phyloP scores from a whole-genome alignment of 805 yeast genomes.

The Kregervanrija fluxuum region DNA sequence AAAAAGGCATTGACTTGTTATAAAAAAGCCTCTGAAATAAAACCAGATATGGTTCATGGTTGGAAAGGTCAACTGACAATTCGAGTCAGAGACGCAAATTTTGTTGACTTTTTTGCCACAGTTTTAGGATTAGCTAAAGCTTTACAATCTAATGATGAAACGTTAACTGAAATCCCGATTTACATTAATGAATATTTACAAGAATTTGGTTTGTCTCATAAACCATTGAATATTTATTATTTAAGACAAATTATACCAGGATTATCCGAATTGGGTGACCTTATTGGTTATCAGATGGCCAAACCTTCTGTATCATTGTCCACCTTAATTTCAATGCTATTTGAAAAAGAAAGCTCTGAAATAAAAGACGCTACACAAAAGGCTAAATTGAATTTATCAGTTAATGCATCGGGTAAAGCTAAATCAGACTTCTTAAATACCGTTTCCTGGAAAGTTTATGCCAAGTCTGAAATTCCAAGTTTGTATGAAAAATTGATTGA shows the following conservation, averaged over 20 bases:
- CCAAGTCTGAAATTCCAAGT: slow-evolving; percentile 42
- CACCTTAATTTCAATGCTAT: slow-evolving; percentile 35
- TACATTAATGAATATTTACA: slow-evolving; percentile 42
- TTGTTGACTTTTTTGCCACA: slow-evolving; percentile 38
- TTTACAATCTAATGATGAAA: slow-evolving; percentile 34
- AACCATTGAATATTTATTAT: slow-evolving; percentile 36
- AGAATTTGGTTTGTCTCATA: slow-evolving; percentile 7
- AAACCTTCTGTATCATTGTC: slow-evolving; percentile 38
- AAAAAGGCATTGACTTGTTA: slow-evolving; percentile 38
- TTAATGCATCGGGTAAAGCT: slow-evolving; percentile 34
- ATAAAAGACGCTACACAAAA: slow-evolving; percentile 37
- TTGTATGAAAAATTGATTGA: slow-evolving; percentile 54
- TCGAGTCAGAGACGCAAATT: slow-evolving; percentile 31
- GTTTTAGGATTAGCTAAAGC: slow-evolving; percentile 38
- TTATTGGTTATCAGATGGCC: slow-evolving; percentile 41
- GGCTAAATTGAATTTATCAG: slow-evolving; percentile 43
- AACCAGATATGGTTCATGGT: slow-evolving; percentile 49
- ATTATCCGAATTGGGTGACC: slow-evolving; percentile 39
- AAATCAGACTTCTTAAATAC: slow-evolving; percentile 25
- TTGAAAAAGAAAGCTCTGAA: slow-evolving; percentile 32
- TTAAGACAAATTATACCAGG: slow-evolving; percentile 51
- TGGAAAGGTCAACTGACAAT: slow-evolving; percentile 75
- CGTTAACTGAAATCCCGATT: slow-evolving; percentile 41
- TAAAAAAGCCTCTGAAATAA: slow-evolving; percentile 40
- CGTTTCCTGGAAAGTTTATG: slow-evolving; percentile 40